These are phyloP conservation scores for Cryptosporidium andersoni DNA, from an alignment of 169 alveolate species.

Conservation along the genomic window DNA sequence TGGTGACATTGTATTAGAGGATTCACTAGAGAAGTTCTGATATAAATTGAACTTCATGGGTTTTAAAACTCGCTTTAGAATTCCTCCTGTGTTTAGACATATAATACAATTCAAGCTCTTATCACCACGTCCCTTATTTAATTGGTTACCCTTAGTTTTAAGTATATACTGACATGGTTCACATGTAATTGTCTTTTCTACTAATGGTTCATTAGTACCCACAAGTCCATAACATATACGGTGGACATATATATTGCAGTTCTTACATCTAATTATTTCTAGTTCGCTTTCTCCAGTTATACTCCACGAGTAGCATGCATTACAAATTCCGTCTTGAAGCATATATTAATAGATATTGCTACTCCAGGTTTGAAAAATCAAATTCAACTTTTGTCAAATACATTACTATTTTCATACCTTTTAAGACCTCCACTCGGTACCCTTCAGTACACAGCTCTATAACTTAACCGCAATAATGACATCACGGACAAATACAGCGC, in stretches of 20 bases:
- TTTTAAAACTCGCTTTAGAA: slow-evolving; percentile 17
- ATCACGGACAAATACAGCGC: neutral
- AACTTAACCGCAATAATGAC: slow-evolving; percentile 1
- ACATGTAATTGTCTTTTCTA: slow-evolving; percentile 19
- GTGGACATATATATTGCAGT: slow-evolving; percentile 37
- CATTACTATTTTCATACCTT: neutral
- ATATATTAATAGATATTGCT: slow-evolving; percentile 1
- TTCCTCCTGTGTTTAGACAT: slow-evolving; percentile 21
- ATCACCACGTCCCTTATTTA: neutral
- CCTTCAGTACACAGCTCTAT: neutral
- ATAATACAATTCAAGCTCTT: slow-evolving; percentile 28
- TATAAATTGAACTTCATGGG: slow-evolving; percentile 6
- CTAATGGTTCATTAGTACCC: neutral
- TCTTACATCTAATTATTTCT: slow-evolving; percentile 32
- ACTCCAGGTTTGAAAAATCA: neutral
- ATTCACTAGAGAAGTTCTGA: neutral
- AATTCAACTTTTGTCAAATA: neutral
- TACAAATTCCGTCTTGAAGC: slow-evolving; percentile 51
- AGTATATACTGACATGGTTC: slow-evolving; percentile 51
- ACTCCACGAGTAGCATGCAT: slow-evolving; percentile 31
- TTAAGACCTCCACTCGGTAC: slow-evolving; percentile 18
- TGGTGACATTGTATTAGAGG: neutral
- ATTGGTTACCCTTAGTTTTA: slow-evolving; percentile 17
- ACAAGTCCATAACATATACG: slow-evolving; percentile 43
- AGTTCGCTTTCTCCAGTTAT: slow-evolving; percentile 22